A percentile compares a stretch with the other conserved stretches of the same genome.
phyloP scores from a whole-genome alignment of 176 grass and related monocot species.

The Rhynchospora tenuis region DNA sequence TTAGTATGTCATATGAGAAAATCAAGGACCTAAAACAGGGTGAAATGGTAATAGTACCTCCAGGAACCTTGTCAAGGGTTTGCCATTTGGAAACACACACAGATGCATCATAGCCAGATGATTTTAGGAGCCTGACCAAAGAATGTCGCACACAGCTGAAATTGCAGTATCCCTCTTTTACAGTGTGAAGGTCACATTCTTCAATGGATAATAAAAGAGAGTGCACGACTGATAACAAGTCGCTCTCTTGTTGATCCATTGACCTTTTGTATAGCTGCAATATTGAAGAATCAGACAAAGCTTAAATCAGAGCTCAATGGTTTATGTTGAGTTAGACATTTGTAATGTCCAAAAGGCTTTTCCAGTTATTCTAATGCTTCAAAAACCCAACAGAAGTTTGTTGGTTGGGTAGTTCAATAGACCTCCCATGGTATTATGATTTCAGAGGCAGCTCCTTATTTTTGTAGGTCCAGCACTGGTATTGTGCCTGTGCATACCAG shows the following conservation, averaged over 20 bases:
- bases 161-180: conserved; percentile 55
- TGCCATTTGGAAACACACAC: conserved; percentile 81
- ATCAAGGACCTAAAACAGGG: not conserved
- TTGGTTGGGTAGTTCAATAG: too few species aligned
- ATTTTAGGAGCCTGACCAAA: conserved; percentile 62
- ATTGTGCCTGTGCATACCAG: not conserved
- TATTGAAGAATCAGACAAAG: conserved; percentile 5
- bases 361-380: too few species aligned
- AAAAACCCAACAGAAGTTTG: too few species aligned
- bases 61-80: conserved; percentile 67
- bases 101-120: conserved; percentile 66
- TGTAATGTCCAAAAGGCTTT: not conserved
- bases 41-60: conserved; percentile 42
- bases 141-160: conserved; percentile 62
- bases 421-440: not conserved
- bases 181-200: conserved; percentile 44
- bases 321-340: not conserved
- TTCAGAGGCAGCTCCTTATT: not conserved
- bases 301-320: not conserved
- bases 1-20: not conserved
- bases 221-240: conserved; percentile 56
- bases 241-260: conserved; percentile 49
- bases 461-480: not conserved
- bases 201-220: conserved; percentile 61
- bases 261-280: conserved; percentile 63